A percentile compares a stretch with the other conserved stretches of the same genome.
Conservation (phyloP, 1,139 yeast species). For the Magnusiomyces sp. region DNA sequence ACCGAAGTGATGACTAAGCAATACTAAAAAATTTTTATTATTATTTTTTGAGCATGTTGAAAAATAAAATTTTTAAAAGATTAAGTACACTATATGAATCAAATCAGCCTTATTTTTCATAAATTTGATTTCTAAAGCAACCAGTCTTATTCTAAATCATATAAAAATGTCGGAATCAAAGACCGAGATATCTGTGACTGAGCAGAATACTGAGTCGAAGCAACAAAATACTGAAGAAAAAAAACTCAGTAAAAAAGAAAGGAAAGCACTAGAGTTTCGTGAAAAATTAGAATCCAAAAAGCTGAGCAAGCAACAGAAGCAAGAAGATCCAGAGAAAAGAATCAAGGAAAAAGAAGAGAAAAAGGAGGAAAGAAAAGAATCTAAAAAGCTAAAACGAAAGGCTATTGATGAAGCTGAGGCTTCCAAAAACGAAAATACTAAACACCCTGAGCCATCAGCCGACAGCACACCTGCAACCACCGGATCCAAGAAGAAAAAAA, state of each 20-base stretch:
- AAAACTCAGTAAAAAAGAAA: constrained; percentile 69
- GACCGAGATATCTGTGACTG: too few species aligned
- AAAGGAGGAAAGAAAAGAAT: constrained; percentile 11
- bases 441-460: constrained; percentile 11
- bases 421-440: constrained; percentile 1
- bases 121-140: too few species aligned
- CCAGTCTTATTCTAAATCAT: too few species aligned
- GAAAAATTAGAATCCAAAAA: constrained; percentile 26
- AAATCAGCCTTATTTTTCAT: too few species aligned
- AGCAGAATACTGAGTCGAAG: neutral
- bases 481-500: constrained; percentile 13
- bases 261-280: constrained; percentile 67
- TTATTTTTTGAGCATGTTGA: too few species aligned
- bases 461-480: constrained; percentile 9
- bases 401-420: constrained; percentile 4
- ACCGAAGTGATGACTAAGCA: too few species aligned
- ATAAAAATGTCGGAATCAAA: too few species aligned
- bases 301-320: constrained; percentile 16
- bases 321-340: constrained; percentile 9
- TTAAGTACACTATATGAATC: too few species aligned
- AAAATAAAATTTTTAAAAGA: too few species aligned
- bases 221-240: constrained; percentile 18
- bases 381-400: constrained; percentile 8
- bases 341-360: constrained; percentile 13
- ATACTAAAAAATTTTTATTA: too few species aligned